Evolutionary conservation across 257 asterid species (phyloP), one percentile per base, ranked within the genome.

Genomic region (Cordia subcordata): DNA sequence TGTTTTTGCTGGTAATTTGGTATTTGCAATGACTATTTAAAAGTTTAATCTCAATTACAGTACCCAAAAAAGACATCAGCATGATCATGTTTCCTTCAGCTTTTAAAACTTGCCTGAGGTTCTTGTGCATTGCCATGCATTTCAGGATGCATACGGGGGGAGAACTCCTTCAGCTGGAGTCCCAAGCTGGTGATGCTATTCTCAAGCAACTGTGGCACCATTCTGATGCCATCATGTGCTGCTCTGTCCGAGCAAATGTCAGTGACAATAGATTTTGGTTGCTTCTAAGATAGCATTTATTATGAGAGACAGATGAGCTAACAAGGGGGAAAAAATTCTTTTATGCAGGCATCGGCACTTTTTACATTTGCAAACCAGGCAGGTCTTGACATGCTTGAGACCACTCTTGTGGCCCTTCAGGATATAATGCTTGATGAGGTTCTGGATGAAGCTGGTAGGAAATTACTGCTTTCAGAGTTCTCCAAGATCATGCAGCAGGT

Each of bases 401-500:
- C 98, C 0, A 91, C 96, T 19, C 82, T 91, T 3, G 94, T 88
- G 5, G 86, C 96, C 73, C 95, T 91, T 65, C 96, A 91, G 73
- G 96, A 91, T 67, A 82, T 91, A 61, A 80, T 88, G 86, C 95
- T 91, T 13, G 98, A 91, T 67, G 88, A 88, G 75, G 80, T 91
- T 57, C 85, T 91, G 0, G 96, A 91, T 49, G 98, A 91, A 68
- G 75, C 90, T 11, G 95, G 98, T 57, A 84, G 95, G 19, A 91
- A 91, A 78, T 61, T 75, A 56, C 92, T 91, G 58, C 83, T 85
- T 13, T 77, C 94, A 0, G 95, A 91, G 64, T 85, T 91, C 85
- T 84, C 96, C 61, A 86, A 86, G 80, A 92, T 92, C 67, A 92
- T 92, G 99, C 97, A 92, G 61, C 96, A 85, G 95, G 98, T 85